A percentile compares a stretch with the other conserved stretches of the same genome.
Evolutionary conservation across 768 basidiomycete species (phyloP).

Genomic region (Mycena rosella): DNA sequence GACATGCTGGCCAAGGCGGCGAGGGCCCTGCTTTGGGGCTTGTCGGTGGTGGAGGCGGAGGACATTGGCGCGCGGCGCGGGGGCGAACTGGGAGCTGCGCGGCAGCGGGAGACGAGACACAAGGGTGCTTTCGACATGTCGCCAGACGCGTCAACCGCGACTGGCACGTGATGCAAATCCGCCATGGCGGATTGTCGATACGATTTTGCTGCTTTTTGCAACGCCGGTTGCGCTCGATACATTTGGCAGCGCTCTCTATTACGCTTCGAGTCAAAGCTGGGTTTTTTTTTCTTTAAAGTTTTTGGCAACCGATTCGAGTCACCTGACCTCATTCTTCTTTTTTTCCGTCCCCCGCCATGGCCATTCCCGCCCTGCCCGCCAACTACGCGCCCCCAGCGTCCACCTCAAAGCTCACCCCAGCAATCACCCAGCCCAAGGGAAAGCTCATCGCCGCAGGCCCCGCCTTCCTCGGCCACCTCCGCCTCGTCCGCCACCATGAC

Average conservation of each 20-base stretch:
- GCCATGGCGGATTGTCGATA: no score
- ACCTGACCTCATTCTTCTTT: not conserved
- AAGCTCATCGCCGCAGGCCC: slow-evolving; percentile 86
- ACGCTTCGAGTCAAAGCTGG: no score
- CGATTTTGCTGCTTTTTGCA: no score
- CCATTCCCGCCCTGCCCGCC: slow-evolving; percentile 20
- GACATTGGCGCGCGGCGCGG: slow-evolving; percentile 17
- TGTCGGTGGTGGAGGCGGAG: not conserved
- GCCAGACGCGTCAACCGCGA: not conserved
- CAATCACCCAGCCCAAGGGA: slow-evolving; percentile 33
- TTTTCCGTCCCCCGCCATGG: slow-evolving; percentile 13
- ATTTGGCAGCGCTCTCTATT: no score
- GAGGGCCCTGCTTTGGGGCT: slow-evolving; percentile 20
- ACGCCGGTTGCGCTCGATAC: no score
- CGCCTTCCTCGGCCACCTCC: slow-evolving; percentile 87
- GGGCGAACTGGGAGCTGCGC: slow-evolving; percentile 9
- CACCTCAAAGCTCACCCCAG: slow-evolving; percentile 30
- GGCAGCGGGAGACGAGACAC: slow-evolving; percentile 9
- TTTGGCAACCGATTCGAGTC: no score
- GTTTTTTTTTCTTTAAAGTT: no score
- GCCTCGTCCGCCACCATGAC: slow-evolving; percentile 78
- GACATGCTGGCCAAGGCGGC: slow-evolving; percentile 21
- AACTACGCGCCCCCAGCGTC: slow-evolving; percentile 27
- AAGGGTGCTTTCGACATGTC: slow-evolving; percentile 20
- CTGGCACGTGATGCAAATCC: no score